These are phyloP conservation scores for Halteria grandinella DNA, from an alignment of 73 alveolate species.

Conservation along the genomic window DNA sequence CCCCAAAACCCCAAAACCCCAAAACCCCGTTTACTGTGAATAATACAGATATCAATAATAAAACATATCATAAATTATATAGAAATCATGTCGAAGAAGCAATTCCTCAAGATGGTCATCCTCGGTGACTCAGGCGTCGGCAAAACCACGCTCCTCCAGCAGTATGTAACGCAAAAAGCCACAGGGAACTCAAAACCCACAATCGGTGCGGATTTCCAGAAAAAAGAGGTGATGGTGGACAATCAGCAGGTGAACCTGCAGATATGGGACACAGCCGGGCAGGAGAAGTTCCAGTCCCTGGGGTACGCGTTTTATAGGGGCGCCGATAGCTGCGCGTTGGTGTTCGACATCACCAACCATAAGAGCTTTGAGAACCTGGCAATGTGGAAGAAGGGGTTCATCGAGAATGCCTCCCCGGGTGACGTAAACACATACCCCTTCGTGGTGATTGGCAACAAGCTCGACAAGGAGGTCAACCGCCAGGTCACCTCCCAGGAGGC, in stretches of 20 bases:
- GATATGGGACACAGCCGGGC: constrained; percentile 79
- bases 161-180: constrained; percentile 60
- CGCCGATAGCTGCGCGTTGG: constrained; percentile 71
- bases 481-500: constrained; percentile 46
- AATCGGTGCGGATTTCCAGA: constrained; percentile 62
- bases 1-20: too few relatives aligned
- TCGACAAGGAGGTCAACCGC: constrained; percentile 59
- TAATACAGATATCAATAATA: too few relatives aligned
- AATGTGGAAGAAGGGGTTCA: constrained; percentile 53
- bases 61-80: background rate
- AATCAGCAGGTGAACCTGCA: constrained; percentile 48
- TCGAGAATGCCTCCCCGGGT: constrained; percentile 52
- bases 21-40: too few relatives aligned
- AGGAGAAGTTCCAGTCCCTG: constrained; percentile 64
- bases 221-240: constrained; percentile 57
- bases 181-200: constrained; percentile 55
- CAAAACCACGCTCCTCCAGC: constrained; percentile 66
- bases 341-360: constrained; percentile 60
- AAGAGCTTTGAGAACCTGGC: constrained; percentile 55
- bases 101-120: constrained; percentile 93
- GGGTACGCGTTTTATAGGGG: constrained; percentile 69
- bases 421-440: constrained; percentile 54
- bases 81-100: constrained; percentile 70
- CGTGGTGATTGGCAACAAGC: constrained; percentile 64
- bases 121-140: constrained; percentile 96